Evolutionary conservation across 371 early-diverging fungal species (phyloP), one percentile per base, ranked within the genome.

Genomic region (Mucor sp.): DNA sequence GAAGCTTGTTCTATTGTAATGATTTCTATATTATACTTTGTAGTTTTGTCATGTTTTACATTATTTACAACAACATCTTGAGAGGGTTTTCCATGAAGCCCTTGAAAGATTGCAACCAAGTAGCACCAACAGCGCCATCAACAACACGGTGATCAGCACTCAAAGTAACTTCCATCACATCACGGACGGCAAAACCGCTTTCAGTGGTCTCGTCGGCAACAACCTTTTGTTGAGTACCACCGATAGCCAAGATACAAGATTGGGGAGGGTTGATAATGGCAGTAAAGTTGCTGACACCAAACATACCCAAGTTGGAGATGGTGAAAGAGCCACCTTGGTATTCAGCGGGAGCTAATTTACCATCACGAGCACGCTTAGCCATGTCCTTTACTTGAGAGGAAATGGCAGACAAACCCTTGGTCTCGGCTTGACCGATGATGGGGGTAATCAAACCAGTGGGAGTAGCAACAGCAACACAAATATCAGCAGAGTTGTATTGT

Each of bases 241-340:
- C 98, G 39, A 99, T 93, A 66, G 98, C 97, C 66, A 99, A 85
- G 68, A 99, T 99, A 72, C 93, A 92, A 21, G 96, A 85, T 73
- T 98, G 97, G 25, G 97, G 97, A 39, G 97, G 96, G 89, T 98
- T 98, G 85, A 99, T 96, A 76, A 99, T 99, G 66, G 98, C 98
- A 44, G 97, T 95, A 83, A 99, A 99, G 78, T 93, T 88, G 69
- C 88, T 87, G 78, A 97, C 87, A 58, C 96, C 96, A 69, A 83
- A 97, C 99, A 99, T 99, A 78, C 99, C 99, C 70, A 99, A 86
- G 89, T 99, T 99, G 72, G 97, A 96, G 78, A 99, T 96, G 70
- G 97, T 94, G 88, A 99, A 99, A 60, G 94, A 87, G 47, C 99
- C 99, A 71, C 87, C 89, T 84, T 97, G 97, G 90, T 93, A 98